Base-by-base conservation (phyloP, 2,329 filamentous ascomycete genomes). In the Penicillium crustosum region DNA sequence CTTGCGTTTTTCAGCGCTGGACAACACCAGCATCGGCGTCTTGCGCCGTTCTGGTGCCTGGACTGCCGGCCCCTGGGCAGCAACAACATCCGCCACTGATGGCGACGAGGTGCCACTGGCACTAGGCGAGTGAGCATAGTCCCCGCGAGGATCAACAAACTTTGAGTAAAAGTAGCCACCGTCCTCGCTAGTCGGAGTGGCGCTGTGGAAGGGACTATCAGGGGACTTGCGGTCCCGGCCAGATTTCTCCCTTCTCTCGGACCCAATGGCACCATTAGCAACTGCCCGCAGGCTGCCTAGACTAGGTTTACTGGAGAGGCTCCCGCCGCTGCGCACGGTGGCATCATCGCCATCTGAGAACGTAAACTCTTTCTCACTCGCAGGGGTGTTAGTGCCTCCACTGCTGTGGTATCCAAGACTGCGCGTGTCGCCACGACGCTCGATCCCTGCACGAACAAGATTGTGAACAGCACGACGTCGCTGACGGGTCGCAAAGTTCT, bases 401-500 rank as follows among this genome's bases (percentile, higher is more conserved):
- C 81, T 83, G 58, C 81, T 81, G 61, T 80, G 80, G 49, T 83
- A 86, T 73, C 87, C 88, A 62, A 86, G 82, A 62, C 89, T 90
- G 58, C 88, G 81, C 78, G 83, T 89, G 81, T 84, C 72, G n/a
- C 73, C 84, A 56, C 93, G 91, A 59, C 94, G 90, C 70, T 92
- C 91, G 62, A 94, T 84, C 17, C 93, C 93, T 53, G 93, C 93
- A 64, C 90, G 90, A 61, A 97, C 90, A 49, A 99, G 84, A 72
- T 92, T 97, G 79, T 93, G 88, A 44, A 99, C 87, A 27, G 94
- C 94, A 68, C 90, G 92, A 63, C 93, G 91, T 59, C 94, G 91
- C 70, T 95, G 93, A 61, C 94, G 92, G 55, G 92, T 87, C 12
- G 90, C 89, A 77, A 99, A 99, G 80, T 99, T 99, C 85, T 97